These are phyloP conservation scores for Acanthamoeba lenticulata DNA, from an alignment of 208 protist species.

Conservation along the genomic window DNA sequence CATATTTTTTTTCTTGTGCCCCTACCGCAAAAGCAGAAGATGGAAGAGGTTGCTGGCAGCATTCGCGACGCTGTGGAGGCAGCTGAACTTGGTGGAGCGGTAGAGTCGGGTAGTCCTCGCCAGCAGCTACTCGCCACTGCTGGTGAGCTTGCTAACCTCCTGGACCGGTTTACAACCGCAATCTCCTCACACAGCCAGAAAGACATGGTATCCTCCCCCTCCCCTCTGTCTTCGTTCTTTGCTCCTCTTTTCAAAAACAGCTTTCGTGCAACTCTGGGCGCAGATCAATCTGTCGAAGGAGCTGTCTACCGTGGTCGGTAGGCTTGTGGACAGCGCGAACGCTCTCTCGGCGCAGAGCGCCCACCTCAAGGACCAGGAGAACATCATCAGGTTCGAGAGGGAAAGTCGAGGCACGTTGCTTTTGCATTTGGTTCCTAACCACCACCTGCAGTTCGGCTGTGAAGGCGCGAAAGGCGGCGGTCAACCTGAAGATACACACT, in stretches of 20 bases:
- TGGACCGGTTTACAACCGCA: background rate
- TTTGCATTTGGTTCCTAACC: too few species aligned
- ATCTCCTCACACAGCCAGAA: background rate
- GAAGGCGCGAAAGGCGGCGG: background rate
- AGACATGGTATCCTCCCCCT: slow-evolving; percentile 9
- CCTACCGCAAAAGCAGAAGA: too few species aligned
- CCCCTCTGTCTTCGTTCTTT: too few species aligned
- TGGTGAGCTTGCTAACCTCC: background rate
- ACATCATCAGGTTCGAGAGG: slow-evolving; percentile 32
- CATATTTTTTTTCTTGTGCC: too few species aligned
- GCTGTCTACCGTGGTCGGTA: background rate
- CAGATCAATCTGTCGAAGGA: slow-evolving; percentile 23
- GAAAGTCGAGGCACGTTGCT: too few species aligned
- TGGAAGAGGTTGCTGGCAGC: background rate
- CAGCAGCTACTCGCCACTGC: background rate
- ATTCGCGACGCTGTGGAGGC: slow-evolving; percentile 23
- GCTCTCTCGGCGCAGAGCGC: background rate
- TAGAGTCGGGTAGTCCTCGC: background rate
- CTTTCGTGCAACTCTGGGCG: too few species aligned
- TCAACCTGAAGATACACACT: slow-evolving; percentile 34
- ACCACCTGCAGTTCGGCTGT: background rate
- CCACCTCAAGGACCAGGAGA: slow-evolving; percentile 27
- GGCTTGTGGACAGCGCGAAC: slow-evolving; percentile 16
- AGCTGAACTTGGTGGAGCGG: background rate
- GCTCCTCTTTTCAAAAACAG: too few species aligned